These are phyloP conservation scores for Amanita exitialis DNA, from an alignment of 768 basidiomycete species.

Conservation along the genomic window DNA sequence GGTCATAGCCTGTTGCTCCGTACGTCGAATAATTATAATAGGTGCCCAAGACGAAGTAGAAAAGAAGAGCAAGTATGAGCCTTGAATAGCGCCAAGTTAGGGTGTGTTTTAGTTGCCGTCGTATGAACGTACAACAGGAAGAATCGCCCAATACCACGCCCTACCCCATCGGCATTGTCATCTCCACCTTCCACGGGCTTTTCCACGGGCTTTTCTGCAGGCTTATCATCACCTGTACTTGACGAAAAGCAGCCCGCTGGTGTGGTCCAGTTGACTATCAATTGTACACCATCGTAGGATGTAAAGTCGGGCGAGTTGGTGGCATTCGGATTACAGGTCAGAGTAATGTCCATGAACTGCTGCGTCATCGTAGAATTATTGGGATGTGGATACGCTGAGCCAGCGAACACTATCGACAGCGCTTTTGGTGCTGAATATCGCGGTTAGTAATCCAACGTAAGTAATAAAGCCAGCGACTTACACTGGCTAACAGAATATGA, in stretches of 20 bases:
- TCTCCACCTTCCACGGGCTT: slow-evolving; percentile 31
- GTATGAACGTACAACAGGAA: slow-evolving; percentile 59
- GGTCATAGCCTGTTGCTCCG: slow-evolving; percentile 72
- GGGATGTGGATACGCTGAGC: slow-evolving; percentile 48
- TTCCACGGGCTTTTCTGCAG: slow-evolving; percentile 12
- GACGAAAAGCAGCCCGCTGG: slow-evolving; percentile 45
- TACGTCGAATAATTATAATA: slow-evolving; percentile 88
- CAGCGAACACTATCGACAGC: slow-evolving; percentile 47
- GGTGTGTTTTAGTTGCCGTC: not conserved
- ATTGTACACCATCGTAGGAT: slow-evolving; percentile 48
- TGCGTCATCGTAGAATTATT: slow-evolving; percentile 28
- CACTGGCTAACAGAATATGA: slow-evolving; percentile 16
- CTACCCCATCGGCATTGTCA: slow-evolving; percentile 27
- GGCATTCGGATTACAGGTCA: slow-evolving; percentile 42
- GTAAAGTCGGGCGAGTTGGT: slow-evolving; percentile 39
- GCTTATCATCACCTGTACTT: slow-evolving; percentile 17
- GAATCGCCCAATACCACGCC: slow-evolving; percentile 82
- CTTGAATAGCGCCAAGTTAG: slow-evolving; percentile 20
- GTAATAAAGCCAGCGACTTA: slow-evolving; percentile 22
- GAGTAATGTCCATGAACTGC: slow-evolving; percentile 52
- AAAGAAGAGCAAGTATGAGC: slow-evolving; percentile 51
- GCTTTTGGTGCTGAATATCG: slow-evolving; percentile 36
- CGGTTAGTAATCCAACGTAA: slow-evolving; percentile 8
- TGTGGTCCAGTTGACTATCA: slow-evolving; percentile 53
- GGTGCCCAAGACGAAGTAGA: slow-evolving; percentile 71